A percentile compares a stretch with the other conserved stretches of the same genome.
These are phyloP conservation scores for Penicillium sumatraense DNA, from an alignment of 2,329 filamentous ascomycete species.

Conservation along the genomic window DNA sequence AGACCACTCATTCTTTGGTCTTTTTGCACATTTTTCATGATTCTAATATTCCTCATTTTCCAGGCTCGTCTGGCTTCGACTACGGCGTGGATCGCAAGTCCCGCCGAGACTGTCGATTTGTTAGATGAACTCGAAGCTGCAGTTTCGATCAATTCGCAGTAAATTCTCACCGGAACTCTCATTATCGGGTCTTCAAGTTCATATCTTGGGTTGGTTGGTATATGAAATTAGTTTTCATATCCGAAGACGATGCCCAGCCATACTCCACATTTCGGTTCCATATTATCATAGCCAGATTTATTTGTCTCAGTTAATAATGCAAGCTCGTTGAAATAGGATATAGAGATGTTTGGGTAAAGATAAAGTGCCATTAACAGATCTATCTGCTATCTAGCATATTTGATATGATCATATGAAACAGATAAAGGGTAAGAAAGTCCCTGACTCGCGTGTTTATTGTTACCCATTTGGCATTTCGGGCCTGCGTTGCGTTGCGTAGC, in stretches of 20 bases:
- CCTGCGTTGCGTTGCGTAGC: slow-evolving; percentile 22
- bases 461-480: slow-evolving; percentile 4
- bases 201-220: too few species aligned
- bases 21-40: too few species aligned
- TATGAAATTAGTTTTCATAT: too few species aligned
- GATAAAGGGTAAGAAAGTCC: slow-evolving; percentile 3
- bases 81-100: slow-evolving; percentile 96
- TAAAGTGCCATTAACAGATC: slow-evolving; percentile 1
- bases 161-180: neutral
- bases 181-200: too few species aligned
- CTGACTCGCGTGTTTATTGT: slow-evolving; percentile 14
- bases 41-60: neutral
- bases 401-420: neutral
- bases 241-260: too few species aligned
- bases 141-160: neutral
- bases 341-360: too few species aligned
- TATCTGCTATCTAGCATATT: slow-evolving; percentile 9
- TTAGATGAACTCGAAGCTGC: slow-evolving; percentile 71
- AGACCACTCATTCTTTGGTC: too few species aligned
- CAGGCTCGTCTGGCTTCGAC: slow-evolving; percentile 83
- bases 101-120: slow-evolving; percentile 84
- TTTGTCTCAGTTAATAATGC: neutral
- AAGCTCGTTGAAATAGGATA: neutral
- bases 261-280: neutral
- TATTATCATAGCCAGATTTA: neutral